Evolutionary conservation across 257 asterid species (phyloP), one percentile per base, ranked within the genome.

Genomic region (Paraleonurus japonicus): DNA sequence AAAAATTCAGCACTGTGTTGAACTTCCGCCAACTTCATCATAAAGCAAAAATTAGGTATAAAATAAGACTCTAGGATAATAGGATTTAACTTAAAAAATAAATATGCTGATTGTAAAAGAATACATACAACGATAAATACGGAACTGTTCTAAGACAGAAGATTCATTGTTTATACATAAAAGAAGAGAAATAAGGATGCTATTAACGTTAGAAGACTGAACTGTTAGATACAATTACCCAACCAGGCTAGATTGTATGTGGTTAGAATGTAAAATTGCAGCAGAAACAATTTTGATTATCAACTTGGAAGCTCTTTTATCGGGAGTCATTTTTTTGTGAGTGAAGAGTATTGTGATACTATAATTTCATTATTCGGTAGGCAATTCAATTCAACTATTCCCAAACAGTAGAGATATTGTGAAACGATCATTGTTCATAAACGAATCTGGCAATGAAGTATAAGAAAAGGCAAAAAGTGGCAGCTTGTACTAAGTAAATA

Each of bases 11-110:
- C 73, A 80, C 99, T 79, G 77, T 91, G 96, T 65, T 77, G 86
- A 81, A 88, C 93, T 85, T 95, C 96, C 50, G 89, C 88, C 82
- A 95, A 75, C 99, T 95, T 88, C 86, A 86, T 67, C 53, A 57
- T 33, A 65, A 62, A 75, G 45, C 63, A 77, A 73, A 74, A 62
- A 22, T 45, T 61, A 41, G 61, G 65, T 27, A 60, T 8, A 70
- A 8, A 33, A 26, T 30, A 39, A 37, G 76, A 63, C 37, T 65
- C 33, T 9, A 67, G 20, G n/a, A n/a, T n/a, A n/a, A n/a, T n/a
- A n/a, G n/a, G 65, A 48, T 41, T 24, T 62, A 50, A 76, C 26
- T 16, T 48, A 48, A 39, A 20, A 11, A 1, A 13, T 6, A 8
- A 55, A 54, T 28, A 41, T 26, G 39, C n/a, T 69, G 51, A 51